Evolutionary conservation across 495 filamentous ascomycete genomes (phyloP).

Genomic region (Neurospora hispaniola): DNA sequence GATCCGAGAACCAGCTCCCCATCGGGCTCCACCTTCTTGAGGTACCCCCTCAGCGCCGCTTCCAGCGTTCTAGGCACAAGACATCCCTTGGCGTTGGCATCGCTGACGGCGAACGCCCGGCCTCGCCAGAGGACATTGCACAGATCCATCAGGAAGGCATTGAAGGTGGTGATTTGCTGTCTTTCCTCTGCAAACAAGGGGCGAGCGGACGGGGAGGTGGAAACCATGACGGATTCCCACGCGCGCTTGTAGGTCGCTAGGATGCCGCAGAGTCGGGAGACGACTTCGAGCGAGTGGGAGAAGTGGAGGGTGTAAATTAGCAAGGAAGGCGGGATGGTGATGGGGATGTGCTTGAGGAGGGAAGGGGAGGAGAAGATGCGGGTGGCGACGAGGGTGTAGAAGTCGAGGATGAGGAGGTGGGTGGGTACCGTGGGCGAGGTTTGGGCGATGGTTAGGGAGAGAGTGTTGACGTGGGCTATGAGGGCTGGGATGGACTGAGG

Average conservation of each 20-base stretch:
- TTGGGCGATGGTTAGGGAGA: constrained; percentile 52
- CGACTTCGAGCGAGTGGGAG: constrained; percentile 44
- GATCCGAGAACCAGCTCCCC: constrained; percentile 38
- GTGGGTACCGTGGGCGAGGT: constrained; percentile 28
- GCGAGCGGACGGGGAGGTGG: constrained; percentile 2
- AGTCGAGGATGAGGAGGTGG: constrained; percentile 49
- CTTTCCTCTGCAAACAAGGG: constrained; percentile 32
- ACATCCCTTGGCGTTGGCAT: constrained; percentile 64
- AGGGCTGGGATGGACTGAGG: constrained; percentile 32
- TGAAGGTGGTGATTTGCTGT: constrained; percentile 58
- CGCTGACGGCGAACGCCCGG: constrained; percentile 57
- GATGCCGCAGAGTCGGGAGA: constrained; percentile 64
- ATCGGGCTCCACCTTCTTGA: constrained; percentile 21
- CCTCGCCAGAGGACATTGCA: constrained; percentile 80
- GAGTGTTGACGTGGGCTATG: constrained; percentile 47
- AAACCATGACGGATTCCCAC: constrained; percentile 54
- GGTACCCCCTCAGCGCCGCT: constrained; percentile 36
- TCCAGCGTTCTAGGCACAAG: constrained; percentile 43
- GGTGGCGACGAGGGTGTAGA: constrained; percentile 51
- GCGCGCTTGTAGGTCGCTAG: constrained; percentile 60
- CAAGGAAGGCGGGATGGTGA: constrained; percentile 56
- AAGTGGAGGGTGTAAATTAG: constrained; percentile 65
- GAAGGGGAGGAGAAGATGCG: constrained; percentile 43
- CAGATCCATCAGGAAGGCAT: constrained; percentile 81
- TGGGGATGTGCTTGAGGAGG: constrained; percentile 40